Evolutionary conservation across 139 green algal genomes (phyloP).

Genomic region (Chlorella sp.): DNA sequence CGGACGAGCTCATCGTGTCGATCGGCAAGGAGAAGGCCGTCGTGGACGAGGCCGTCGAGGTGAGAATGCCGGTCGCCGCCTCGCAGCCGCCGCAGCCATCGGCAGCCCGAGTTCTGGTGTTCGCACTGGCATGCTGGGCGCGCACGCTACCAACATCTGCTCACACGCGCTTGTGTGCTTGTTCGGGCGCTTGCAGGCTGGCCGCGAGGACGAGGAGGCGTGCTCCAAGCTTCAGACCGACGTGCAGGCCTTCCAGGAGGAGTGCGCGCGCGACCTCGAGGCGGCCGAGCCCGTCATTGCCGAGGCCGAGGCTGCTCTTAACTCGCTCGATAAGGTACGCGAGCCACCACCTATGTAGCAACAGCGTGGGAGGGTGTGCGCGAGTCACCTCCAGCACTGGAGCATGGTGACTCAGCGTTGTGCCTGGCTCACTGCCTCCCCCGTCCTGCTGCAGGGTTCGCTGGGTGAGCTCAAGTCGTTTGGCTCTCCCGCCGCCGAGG

Average conservation of each 20-base stretch:
- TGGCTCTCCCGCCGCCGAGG: slow-evolving; percentile 70
- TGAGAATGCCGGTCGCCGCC: slow-evolving; percentile 6
- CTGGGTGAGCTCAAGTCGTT: slow-evolving; percentile 91
- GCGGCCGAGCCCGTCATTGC: slow-evolving; percentile 83
- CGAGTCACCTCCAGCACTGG: too few species aligned
- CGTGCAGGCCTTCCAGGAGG: slow-evolving; percentile 78
- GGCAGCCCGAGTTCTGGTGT: too few species aligned
- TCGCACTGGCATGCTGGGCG: too few species aligned
- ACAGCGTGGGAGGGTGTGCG: too few species aligned
- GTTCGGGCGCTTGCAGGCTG: neutral
- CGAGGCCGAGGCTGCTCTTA: slow-evolving; percentile 80
- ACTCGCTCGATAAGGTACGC: slow-evolving; percentile 78
- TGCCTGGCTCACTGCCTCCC: too few species aligned
- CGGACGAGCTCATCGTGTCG: slow-evolving; percentile 80
- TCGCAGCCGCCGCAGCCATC: too few species aligned
- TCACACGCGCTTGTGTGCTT: too few species aligned
- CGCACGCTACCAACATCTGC: too few species aligned
- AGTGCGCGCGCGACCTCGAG: slow-evolving; percentile 65
- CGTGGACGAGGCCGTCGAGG: slow-evolving; percentile 85
- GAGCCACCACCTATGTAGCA: too few species aligned
- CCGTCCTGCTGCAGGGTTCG: slow-evolving; percentile 31
- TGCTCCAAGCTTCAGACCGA: slow-evolving; percentile 42
- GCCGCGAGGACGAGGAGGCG: slow-evolving; percentile 52
- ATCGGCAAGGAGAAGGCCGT: slow-evolving; percentile 84
- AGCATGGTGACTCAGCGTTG: too few species aligned